Conservation (phyloP, 2,329 filamentous ascomycete genomes). For the Alternaria burnsii region DNA sequence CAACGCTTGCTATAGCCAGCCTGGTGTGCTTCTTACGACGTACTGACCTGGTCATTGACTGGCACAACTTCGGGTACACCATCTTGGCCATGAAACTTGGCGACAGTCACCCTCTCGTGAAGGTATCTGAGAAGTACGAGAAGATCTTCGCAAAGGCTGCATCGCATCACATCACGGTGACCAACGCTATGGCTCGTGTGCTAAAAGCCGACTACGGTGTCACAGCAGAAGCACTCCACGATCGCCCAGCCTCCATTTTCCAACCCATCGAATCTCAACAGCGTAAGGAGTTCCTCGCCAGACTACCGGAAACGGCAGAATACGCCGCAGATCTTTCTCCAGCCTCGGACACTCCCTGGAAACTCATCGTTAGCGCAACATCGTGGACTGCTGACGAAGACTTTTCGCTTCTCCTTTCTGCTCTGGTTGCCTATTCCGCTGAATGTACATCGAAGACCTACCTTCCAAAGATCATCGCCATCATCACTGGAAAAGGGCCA, state of each 20-base stretch:
- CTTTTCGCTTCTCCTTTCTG: conserved; percentile 85
- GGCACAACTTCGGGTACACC: conserved; percentile 98
- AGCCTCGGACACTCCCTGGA: conserved; percentile 62
- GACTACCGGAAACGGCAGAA: conserved; percentile 70
- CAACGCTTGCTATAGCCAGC: conserved; percentile 80
- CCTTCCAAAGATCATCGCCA: conserved; percentile 76
- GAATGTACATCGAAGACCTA: conserved; percentile 55
- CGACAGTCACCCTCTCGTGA: conserved; percentile 75
- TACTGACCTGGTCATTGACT: conserved; percentile 88
- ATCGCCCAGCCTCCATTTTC: conserved; percentile 85
- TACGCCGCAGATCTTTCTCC: conserved; percentile 65
- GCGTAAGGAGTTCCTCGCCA: conserved; percentile 66
- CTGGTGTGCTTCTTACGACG: conserved; percentile 78
- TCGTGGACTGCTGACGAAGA: conserved; percentile 98
- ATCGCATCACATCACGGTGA: conserved; percentile 83
- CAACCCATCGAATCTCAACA: conserved; percentile 66
- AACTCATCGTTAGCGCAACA: conserved; percentile 87
- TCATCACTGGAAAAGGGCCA: conserved; percentile 95
- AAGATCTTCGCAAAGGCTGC: conserved; percentile 72
- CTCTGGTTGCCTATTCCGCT: conserved; percentile 76
- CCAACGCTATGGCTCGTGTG: conserved; percentile 83
- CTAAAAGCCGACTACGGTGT: conserved; percentile 74
- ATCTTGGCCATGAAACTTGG: conserved; percentile 78
- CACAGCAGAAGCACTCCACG: conserved; percentile 66
- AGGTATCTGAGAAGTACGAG: conserved; percentile 80